phyloP scores from a whole-genome alignment of 345 rosid species.

The Pugionium cornutum region DNA sequence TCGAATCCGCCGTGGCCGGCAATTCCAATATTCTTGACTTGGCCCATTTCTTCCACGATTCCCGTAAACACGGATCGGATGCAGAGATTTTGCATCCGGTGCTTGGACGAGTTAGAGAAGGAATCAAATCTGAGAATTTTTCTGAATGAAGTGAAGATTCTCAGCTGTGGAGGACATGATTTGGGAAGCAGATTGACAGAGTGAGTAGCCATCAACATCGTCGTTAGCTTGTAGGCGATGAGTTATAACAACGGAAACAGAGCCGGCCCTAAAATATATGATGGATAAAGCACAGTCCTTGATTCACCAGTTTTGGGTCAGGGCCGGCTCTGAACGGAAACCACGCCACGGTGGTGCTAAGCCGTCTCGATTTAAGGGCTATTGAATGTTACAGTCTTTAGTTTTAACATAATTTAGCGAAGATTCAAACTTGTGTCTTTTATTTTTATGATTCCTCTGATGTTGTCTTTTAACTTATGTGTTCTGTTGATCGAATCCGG shows the following conservation, averaged over 20 bases:
- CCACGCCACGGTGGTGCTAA: too few relatives aligned
- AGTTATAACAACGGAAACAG: neutral
- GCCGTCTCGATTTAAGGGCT: too few relatives aligned
- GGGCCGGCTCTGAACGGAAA: too few relatives aligned
- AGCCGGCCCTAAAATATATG: too few relatives aligned
- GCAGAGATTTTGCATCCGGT: slow-evolving; percentile 24
- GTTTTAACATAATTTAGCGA: too few relatives aligned
- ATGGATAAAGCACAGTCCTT: too few relatives aligned
- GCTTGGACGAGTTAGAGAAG: slow-evolving; percentile 30
- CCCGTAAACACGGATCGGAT: slow-evolving; percentile 79
- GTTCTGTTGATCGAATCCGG: too few relatives aligned
- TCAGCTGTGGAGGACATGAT: slow-evolving; percentile 13
- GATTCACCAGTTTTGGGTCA: too few relatives aligned
- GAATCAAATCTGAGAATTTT: slow-evolving; percentile 34
- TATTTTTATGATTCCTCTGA: too few relatives aligned
- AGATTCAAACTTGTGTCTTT: too few relatives aligned
- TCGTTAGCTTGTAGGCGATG: slow-evolving; percentile 13
- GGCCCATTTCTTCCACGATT: slow-evolving; percentile 85
- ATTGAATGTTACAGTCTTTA: too few relatives aligned
- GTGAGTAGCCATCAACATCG: slow-evolving; percentile 32
- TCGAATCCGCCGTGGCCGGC: slow-evolving; percentile 64
- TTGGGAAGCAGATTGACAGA: slow-evolving; percentile 33
- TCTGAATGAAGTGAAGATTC: slow-evolving; percentile 14
- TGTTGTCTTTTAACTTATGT: too few relatives aligned
- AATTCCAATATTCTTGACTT: slow-evolving; percentile 54